phyloP scores from a whole-genome alignment of 139 green algal genomes.

The Nannochloris sp. region DNA sequence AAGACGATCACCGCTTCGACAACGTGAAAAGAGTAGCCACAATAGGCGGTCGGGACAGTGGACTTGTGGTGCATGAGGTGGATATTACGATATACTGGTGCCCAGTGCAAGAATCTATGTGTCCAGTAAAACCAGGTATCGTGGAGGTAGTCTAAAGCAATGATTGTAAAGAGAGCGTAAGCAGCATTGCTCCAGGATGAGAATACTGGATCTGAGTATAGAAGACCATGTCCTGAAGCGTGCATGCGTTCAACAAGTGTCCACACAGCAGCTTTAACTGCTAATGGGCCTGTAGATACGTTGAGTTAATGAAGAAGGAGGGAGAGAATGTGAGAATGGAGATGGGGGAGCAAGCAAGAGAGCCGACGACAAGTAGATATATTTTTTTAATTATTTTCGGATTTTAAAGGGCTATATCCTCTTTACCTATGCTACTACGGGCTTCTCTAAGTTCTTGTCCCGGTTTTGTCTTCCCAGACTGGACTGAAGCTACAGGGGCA shows the following conservation, averaged over 20 bases:
- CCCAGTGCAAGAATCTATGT: conserved; percentile 76
- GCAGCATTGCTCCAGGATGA: not conserved
- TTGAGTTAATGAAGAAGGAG: no score
- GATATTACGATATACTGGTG: conserved; percentile 64
- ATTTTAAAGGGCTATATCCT: no score
- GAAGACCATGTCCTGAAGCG: conserved; percentile 12
- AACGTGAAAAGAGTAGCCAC: conserved; percentile 79
- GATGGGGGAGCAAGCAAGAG: no score
- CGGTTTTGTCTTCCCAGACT: conserved; percentile 17
- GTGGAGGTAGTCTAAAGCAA: conserved; percentile 70
- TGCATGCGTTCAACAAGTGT: conserved; percentile 63
- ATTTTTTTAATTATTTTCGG: no score
- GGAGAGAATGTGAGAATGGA: no score
- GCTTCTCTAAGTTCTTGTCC: conserved; percentile 53
- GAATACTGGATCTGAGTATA: conserved; percentile 40
- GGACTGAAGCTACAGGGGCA: conserved; percentile 34
- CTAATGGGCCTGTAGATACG: conserved; percentile 63
- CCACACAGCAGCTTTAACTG: conserved; percentile 69
- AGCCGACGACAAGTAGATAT: no score
- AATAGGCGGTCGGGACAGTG: conserved; percentile 64
- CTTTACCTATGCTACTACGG: conserved; percentile 46
- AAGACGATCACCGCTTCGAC: conserved; percentile 79
- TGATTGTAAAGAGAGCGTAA: conserved; percentile 45
- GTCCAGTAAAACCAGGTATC: conserved; percentile 92
- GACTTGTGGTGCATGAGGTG: conserved; percentile 83